Evolutionary conservation across 805 yeast genomes (phyloP), one percentile per base, ranked within the genome.

Genomic region (Diddensiella transvaalensis): DNA sequence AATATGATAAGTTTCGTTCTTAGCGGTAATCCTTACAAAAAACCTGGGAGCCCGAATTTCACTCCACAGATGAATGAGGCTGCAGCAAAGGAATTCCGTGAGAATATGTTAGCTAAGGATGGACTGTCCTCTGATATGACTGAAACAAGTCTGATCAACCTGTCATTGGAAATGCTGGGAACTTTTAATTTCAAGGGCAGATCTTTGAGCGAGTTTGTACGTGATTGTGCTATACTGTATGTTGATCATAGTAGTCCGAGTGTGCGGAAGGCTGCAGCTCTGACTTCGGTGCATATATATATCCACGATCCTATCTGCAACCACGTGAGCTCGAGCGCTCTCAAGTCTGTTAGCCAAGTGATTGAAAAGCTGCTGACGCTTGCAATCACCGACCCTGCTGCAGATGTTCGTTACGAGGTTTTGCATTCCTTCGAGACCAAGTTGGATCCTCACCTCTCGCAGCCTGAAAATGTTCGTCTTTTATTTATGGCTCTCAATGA

Each of bases 361-460:
- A 71, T 95, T 39, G 87, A 84, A 49, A 86, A 85, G 62, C 70
- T 93, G 17, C 67, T 93, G 32, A 79, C 95, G 0, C 75, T 88
- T 5, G 88, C 95, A 2, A 85, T 91, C 11, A 85, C 96, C 0
- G 99, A 93, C 57, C 87, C 96, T 4, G 79, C 79, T 2, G 79
- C 91, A 1, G 97, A 90, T 50, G 87, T 91, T 26, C 73, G 99
- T 48, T 68, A 86, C 6, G 90, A 86, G 52, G 88, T 91, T 0
- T 70, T 93, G 49, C 76, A 76, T 44, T 77, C 89, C 40, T 70
- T 95, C 33, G 86, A 86, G 32, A 77, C 82, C 5, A 76, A 76
- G 49, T 86, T 91, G 63, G 97, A 93, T 60, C 87, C 96, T 0
- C 98, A 93, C 60, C 67, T 93, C 26, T 87, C 97, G 0, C 98